Percentiles rank a stretch among this genome's conserved stretches.
Conservation (phyloP, 148 eudicot genomes). For the Camellia japonica region DNA sequence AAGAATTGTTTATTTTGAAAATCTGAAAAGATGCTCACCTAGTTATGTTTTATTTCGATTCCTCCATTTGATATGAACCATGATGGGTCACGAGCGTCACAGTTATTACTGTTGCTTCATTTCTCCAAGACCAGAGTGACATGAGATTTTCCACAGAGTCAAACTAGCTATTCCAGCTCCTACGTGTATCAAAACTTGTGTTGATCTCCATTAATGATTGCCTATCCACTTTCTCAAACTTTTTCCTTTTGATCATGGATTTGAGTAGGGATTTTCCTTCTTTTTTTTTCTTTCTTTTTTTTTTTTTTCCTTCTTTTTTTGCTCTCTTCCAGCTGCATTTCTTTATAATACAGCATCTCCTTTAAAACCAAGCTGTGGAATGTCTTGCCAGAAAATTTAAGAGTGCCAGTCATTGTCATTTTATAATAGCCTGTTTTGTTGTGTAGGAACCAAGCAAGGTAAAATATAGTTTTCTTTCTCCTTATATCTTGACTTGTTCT, state of each 20-base stretch:
- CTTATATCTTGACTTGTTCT: neutral
- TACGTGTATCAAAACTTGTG: neutral
- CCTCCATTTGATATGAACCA: neutral
- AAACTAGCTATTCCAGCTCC: neutral
- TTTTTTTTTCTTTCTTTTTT: neutral
- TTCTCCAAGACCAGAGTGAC: neutral
- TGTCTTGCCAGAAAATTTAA: neutral
- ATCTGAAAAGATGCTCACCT: neutral
- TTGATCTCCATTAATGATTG: neutral
- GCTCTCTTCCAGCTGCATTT: neutral
- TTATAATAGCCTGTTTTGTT: neutral
- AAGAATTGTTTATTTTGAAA: neutral
- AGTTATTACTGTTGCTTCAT: neutral
- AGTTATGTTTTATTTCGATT: neutral
- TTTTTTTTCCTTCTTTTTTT: neutral
- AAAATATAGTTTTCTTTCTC: neutral
- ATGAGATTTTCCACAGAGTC: neutral
- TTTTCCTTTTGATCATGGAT: neutral
- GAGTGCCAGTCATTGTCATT: neutral
- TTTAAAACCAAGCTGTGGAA: neutral
- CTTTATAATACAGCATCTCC: neutral
- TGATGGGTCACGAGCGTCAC: neutral
- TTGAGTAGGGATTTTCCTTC: no score
- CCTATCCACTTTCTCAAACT: neutral
- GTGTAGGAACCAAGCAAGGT: neutral